phyloP scores from a whole-genome alignment of 2,329 filamentous ascomycete genomes.

The Knufia petricola region DNA sequence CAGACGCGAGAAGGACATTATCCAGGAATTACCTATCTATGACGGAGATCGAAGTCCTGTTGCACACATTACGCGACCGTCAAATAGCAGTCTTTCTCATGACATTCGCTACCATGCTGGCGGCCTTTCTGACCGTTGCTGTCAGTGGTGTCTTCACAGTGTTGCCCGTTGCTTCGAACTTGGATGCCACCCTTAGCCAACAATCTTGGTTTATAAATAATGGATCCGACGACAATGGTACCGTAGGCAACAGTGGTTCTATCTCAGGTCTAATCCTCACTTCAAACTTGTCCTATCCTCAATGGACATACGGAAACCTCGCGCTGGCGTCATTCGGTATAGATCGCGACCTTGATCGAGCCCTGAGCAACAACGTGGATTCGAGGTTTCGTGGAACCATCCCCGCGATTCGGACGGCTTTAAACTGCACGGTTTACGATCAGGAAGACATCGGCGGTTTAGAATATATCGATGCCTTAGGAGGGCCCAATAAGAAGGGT shows the following conservation, averaged over 20 bases:
- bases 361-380: background rate
- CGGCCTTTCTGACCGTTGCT: background rate
- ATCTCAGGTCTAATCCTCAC: background rate
- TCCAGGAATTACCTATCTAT: constrained; percentile 1
- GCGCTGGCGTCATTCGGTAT: background rate
- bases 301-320: background rate
- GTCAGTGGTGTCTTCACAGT: background rate
- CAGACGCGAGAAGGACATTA: background rate
- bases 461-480: background rate
- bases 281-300: background rate
- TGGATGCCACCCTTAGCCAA: background rate
- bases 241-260: background rate
- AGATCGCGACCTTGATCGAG: background rate
- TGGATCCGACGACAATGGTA: background rate
- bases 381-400: background rate
- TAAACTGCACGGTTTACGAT: background rate
- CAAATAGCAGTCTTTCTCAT: background rate
- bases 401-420: background rate
- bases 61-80: background rate
- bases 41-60: background rate
- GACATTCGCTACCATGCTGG: background rate
- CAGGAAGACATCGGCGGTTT: background rate
- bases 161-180: background rate
- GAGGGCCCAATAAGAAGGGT: background rate
- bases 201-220: background rate